These are phyloP conservation scores for Fereydounia khargensis DNA, from an alignment of 1,284 basidiomycete genomes.

Conservation along the genomic window DNA sequence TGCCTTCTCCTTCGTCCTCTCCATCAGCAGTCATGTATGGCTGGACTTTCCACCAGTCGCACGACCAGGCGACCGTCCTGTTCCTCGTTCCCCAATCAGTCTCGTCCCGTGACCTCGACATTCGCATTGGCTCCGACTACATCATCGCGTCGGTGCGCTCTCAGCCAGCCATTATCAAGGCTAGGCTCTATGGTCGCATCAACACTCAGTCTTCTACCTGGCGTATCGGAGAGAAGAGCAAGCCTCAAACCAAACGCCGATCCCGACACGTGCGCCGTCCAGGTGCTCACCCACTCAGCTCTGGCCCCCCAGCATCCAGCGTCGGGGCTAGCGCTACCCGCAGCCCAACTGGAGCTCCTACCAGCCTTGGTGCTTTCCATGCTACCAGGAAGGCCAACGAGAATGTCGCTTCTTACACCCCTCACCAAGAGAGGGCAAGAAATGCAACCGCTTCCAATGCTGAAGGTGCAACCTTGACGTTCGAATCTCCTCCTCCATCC, in stretches of 20 bases:
- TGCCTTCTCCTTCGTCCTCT: conserved; percentile 1
- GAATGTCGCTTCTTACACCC: too few relatives aligned
- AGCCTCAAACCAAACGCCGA: conserved; percentile 12
- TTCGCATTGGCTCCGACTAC: conserved; percentile 30
- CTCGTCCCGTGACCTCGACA: conserved; percentile 25
- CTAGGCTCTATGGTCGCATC: conserved; percentile 37
- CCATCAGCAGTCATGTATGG: conserved; percentile 24
- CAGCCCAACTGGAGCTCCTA: too few relatives aligned
- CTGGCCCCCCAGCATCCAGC: too few relatives aligned
- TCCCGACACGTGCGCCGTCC: too few relatives aligned
- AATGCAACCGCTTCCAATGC: not conserved
- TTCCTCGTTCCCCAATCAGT: conserved; percentile 34
- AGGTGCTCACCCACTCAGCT: too few relatives aligned
- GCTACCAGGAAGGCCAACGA: too few relatives aligned
- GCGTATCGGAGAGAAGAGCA: conserved; percentile 29
- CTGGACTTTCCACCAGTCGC: conserved; percentile 44
- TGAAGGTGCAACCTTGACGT: conserved; percentile 4
- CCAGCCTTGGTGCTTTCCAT: too few relatives aligned
- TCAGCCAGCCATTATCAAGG: conserved; percentile 36
- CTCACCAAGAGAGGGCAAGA: too few relatives aligned
- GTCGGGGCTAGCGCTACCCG: too few relatives aligned
- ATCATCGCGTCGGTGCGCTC: conserved; percentile 29
- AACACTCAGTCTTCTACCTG: conserved; percentile 37
- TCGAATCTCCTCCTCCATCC: conserved; percentile 18
- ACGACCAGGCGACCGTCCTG: conserved; percentile 46